Conservation (phyloP, 306 rosid species). For the Lagenaria siceraria region DNA sequence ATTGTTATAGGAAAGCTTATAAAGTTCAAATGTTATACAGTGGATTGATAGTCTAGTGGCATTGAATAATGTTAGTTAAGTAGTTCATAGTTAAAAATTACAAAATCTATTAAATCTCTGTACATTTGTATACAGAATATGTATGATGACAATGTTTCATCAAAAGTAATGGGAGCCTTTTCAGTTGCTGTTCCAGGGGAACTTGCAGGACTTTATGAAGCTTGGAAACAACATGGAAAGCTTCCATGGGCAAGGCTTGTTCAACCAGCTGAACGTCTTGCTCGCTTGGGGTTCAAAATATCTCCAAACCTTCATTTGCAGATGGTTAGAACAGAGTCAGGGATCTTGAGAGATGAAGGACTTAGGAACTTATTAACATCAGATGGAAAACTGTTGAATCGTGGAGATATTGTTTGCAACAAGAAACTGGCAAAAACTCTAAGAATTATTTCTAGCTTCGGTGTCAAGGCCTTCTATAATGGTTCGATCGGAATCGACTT, state of each 20-base stretch:
- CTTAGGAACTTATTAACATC: constrained; percentile 46
- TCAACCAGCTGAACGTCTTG: too few relatives aligned
- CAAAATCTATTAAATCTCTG: neutral
- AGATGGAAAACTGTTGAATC: constrained; percentile 39
- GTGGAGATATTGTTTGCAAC: constrained; percentile 32
- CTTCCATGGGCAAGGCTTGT: too few relatives aligned
- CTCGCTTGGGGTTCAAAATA: too few relatives aligned
- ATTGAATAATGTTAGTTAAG: neutral
- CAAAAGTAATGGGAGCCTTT: too few relatives aligned
- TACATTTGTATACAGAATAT: too few relatives aligned
- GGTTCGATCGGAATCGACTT: constrained; percentile 46
- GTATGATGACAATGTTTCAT: too few relatives aligned
- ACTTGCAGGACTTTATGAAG: too few relatives aligned
- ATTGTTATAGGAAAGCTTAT: neutral
- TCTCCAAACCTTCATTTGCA: too few relatives aligned
- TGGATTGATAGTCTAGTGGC: neutral
- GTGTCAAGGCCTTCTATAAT: constrained; percentile 43
- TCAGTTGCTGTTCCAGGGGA: too few relatives aligned
- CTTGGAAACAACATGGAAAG: too few relatives aligned
- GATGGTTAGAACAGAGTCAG: too few relatives aligned
- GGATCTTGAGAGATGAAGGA: constrained; percentile 33
- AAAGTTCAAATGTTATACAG: neutral
- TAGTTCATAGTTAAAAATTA: neutral
- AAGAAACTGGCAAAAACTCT: constrained; percentile 42
- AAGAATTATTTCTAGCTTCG: neutral